Conservation (phyloP, 768 basidiomycete species). For the Multifurca ochricompacta region DNA sequence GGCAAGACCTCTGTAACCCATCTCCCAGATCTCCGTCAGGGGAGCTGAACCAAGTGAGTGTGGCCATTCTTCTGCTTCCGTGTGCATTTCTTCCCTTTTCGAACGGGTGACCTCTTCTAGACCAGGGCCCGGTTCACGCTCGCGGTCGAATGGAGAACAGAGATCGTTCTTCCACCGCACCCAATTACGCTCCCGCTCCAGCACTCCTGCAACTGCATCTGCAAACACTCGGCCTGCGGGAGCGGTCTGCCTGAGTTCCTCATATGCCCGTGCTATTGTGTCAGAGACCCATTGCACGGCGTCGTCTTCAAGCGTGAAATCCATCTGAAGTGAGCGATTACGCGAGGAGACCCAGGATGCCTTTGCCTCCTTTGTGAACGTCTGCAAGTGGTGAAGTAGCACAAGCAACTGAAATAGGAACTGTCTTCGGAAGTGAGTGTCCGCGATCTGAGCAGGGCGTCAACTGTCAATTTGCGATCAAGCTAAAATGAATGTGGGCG, state of each 20-base stretch:
- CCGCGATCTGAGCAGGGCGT: constrained; percentile 54
- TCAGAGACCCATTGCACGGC: constrained; percentile 77
- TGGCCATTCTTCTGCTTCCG: constrained; percentile 53
- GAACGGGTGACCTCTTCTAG: constrained; percentile 55
- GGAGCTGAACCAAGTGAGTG: constrained; percentile 61
- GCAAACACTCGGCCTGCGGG: constrained; percentile 72
- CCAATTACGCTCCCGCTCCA: constrained; percentile 86
- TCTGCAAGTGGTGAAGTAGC: constrained; percentile 65
- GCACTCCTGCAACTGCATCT: constrained; percentile 60
- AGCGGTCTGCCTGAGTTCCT: constrained; percentile 61
- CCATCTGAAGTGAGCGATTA: constrained; percentile 77
- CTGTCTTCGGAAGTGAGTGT: constrained; percentile 89
- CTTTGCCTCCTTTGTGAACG: constrained; percentile 65
- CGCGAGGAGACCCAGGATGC: constrained; percentile 49
- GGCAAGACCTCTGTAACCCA: constrained; percentile 59
- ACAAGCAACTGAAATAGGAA: constrained; percentile 81
- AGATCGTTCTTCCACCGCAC: constrained; percentile 82
- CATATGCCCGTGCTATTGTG: constrained; percentile 44
- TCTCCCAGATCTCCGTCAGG: constrained; percentile 75
- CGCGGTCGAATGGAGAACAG: constrained; percentile 73
- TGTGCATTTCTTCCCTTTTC: constrained; percentile 45
- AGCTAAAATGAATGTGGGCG: constrained; percentile 12
- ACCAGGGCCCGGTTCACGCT: constrained; percentile 46
- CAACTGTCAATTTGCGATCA: background rate
- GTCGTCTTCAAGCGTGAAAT: constrained; percentile 61